phyloP scores from a whole-genome alignment of 2,329 filamentous ascomycete species.

The Basipetospora chlamydospora region DNA sequence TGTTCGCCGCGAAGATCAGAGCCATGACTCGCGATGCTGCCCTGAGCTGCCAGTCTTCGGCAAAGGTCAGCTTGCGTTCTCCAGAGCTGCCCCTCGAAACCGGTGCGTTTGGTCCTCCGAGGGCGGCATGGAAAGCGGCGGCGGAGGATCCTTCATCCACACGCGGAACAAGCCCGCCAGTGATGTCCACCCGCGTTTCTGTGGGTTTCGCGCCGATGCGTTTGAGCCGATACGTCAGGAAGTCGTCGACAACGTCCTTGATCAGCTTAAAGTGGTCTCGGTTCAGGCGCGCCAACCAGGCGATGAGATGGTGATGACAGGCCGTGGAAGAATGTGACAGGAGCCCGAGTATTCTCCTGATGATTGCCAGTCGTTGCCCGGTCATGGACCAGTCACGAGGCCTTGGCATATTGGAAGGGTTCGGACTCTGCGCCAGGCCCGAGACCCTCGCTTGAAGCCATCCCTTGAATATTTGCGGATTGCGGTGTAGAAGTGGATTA shows the following conservation, averaged over 20 bases:
- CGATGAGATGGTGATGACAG: conserved; percentile 62
- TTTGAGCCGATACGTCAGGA: conserved; percentile 66
- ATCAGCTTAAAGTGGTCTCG: conserved; percentile 51
- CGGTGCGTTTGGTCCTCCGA: conserved; percentile 30
- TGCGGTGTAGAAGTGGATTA: conserved; percentile 58
- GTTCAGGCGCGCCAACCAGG: conserved; percentile 63
- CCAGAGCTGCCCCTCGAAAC: conserved; percentile 26
- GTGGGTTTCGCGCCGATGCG: conserved; percentile 55
- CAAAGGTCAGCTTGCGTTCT: conserved; percentile 47
- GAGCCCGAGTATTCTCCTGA: conserved; percentile 72
- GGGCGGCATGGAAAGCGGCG: conserved; percentile 63
- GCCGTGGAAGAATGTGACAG: conserved; percentile 60
- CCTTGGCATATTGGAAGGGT: conserved; percentile 14
- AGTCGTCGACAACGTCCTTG: conserved; percentile 66
- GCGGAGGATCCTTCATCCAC: conserved; percentile 52
- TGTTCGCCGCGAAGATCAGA: conserved; percentile 71
- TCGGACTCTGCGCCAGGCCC: no score
- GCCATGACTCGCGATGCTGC: conserved; percentile 69
- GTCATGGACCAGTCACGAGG: no score
- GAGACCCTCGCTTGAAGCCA: no score
- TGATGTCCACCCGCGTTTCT: conserved; percentile 43
- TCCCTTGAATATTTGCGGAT: conserved; percentile 20
- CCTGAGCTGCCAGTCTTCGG: conserved; percentile 81
- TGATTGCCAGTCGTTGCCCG: conserved; percentile 34
- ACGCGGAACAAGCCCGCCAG: conserved; percentile 56